A percentile compares a stretch with the other conserved stretches of the same genome.
Evolutionary conservation across 2,329 filamentous ascomycete genomes (phyloP).

Genomic region (Cladosporium phlei): DNA sequence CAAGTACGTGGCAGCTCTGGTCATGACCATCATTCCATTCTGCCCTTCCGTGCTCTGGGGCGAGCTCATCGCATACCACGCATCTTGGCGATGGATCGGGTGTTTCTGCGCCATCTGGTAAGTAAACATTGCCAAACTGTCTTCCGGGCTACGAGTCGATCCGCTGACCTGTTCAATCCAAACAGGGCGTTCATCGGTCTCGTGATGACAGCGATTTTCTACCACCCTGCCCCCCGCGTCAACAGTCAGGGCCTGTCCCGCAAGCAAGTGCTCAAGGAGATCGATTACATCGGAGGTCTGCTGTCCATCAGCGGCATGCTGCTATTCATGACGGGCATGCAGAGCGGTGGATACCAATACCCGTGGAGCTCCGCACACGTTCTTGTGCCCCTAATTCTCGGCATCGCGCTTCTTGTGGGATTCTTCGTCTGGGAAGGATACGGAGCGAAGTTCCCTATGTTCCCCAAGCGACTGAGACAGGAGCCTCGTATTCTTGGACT

Average conservation of each 20-base stretch:
- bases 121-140: too few relatives aligned
- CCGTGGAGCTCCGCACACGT: slow-evolving; percentile 30
- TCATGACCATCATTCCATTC: slow-evolving; percentile 61
- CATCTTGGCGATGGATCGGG: slow-evolving; percentile 54
- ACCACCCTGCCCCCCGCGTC: slow-evolving; percentile 49
- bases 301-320: slow-evolving; percentile 49
- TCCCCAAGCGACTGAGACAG: slow-evolving; percentile 29
- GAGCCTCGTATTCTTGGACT: slow-evolving; percentile 33
- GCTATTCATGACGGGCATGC: slow-evolving; percentile 46
- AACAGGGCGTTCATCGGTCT: slow-evolving; percentile 47
- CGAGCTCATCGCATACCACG: slow-evolving; percentile 50
- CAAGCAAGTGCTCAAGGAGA: slow-evolving; percentile 40
- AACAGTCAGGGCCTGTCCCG: slow-evolving; percentile 31
- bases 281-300: slow-evolving; percentile 51
- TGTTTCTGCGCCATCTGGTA: slow-evolving; percentile 51
- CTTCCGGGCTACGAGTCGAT: too few relatives aligned
- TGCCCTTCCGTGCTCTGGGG: slow-evolving; percentile 59
- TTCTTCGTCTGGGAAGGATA: slow-evolving; percentile 33
- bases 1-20: slow-evolving; percentile 56
- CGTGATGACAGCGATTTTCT: slow-evolving; percentile 48
- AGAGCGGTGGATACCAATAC: slow-evolving; percentile 28
- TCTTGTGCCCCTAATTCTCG: slow-evolving; percentile 32
- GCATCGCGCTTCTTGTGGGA: slow-evolving; percentile 26
- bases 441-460: slow-evolving; percentile 32
- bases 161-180: too few relatives aligned